phyloP scores from a whole-genome alignment of 306 rosid species.

The Potentilla sterilis region DNA sequence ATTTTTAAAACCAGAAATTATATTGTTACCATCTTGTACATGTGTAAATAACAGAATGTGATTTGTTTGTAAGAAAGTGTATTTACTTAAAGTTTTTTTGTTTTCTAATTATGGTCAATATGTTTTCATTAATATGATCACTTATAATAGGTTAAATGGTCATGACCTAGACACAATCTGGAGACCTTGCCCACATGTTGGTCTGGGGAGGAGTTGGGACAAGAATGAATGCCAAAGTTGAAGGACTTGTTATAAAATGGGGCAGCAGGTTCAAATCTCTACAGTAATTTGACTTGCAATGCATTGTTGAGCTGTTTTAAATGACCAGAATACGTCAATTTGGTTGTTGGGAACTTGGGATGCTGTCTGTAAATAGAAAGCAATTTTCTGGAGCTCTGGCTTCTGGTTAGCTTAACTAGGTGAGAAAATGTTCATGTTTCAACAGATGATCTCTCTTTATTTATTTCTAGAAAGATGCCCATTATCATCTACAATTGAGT shows the following conservation, averaged over 20 bases:
- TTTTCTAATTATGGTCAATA: neutral
- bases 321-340: neutral
- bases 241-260: constrained; percentile 71
- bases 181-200: constrained; percentile 65
- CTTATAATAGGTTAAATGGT: neutral
- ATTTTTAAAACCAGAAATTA: constrained; percentile 14
- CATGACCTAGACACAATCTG: constrained; percentile 1
- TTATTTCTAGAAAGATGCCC: neutral
- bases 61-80: neutral
- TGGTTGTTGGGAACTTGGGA: neutral
- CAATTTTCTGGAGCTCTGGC: neutral
- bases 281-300: constrained; percentile 13
- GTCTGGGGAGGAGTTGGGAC: constrained; percentile 94
- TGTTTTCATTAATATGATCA: neutral
- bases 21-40: constrained; percentile 6
- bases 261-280: constrained; percentile 57
- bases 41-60: neutral
- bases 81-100: neutral
- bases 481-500: too few relatives aligned
- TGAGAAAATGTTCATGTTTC: neutral
- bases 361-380: neutral
- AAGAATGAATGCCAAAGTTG: constrained; percentile 72
- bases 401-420: too few relatives aligned
- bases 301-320: neutral
- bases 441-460: neutral